phyloP scores from a whole-genome alignment of 176 grass and related monocot species.

The Olyra latifolia region DNA sequence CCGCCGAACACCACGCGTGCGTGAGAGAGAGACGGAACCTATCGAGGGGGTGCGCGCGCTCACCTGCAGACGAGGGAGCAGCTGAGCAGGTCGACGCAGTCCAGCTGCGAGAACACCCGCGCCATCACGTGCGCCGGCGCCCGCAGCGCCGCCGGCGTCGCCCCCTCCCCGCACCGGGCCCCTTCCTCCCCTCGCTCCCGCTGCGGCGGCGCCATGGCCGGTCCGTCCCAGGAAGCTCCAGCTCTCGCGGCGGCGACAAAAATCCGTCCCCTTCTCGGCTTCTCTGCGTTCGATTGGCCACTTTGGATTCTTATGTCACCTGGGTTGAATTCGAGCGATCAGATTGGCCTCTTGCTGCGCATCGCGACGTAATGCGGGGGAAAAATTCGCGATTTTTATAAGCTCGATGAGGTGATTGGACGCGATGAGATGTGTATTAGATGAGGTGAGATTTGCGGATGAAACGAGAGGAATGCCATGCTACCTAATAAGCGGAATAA shows the following conservation, averaged over 20 bases:
- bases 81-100: constrained; percentile 83
- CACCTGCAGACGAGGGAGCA: constrained; percentile 81
- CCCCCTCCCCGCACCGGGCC: not conserved
- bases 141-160: constrained; percentile 42
- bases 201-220: constrained; percentile 34
- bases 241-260: not conserved
- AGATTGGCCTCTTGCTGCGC: not conserved
- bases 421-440: not conserved
- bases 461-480: not conserved
- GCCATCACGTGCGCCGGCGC: constrained; percentile 64
- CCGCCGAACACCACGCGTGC: constrained; percentile 24
- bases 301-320: not conserved
- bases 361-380: not conserved
- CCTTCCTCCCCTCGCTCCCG: not conserved
- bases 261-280: not conserved
- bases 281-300: not conserved
- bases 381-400: not conserved
- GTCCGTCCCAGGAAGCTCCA: not conserved
- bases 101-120: constrained; percentile 87
- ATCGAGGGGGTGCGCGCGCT: not conserved
- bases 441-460: constrained; percentile 1
- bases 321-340: not conserved
- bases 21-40: not conserved
- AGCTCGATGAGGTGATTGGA: not conserved
- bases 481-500: not conserved